Base-by-base conservation (phyloP, 768 basidiomycete species). In the Gloeostereum incarnatum region DNA sequence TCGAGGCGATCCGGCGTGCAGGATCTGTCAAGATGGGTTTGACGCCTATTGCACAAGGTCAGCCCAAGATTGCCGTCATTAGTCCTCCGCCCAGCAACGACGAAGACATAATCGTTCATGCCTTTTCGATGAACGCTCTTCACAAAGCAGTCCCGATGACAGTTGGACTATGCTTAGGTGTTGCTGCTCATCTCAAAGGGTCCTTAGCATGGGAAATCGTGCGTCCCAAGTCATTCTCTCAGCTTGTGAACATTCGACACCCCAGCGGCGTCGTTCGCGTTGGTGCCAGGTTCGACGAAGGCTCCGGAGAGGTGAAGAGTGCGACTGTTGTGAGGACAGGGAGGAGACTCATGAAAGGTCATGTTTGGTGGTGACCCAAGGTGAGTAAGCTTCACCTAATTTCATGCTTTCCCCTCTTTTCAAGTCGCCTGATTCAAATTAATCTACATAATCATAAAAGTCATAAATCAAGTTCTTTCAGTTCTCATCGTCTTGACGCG, bases 101-200 rank as follows among this genome's bases (percentile, higher is more conserved):
- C 16, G 53, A 53, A 9, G 69, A 81, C 48, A 63, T 83, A 35
- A 59, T 61, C 17, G 60, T 79, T 9, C 66, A 76, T 39, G 74
- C 81, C 5, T 61, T 79, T 20, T 81, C 80, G 0, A 81, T 86
- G 81, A 81, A 81, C 1, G 71, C 78, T 3, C 56, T 78, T 11
- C 79, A 84, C 53, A 75, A 75, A 41, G 80, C 84, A 0, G 69
- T 83, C 0, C 80, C 78, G 0, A 78, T 84, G 75, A 84, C 81
- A 0, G 74, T 86, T 3, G 81, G 74, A 0, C 60, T 83, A 22
- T 78, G 80, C 46, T 65, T 80, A 5, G 81, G 81, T 0, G 79
- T 82, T 13, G 79, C 81, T 0, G 62, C 75, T 3, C 65, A 67
- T 31, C 56, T 76, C 7, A 45, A 63, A n/a, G 68, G 63, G 1